These are phyloP conservation scores for Starmera dryadoides DNA, from an alignment of 805 yeast genomes.

Conservation along the genomic window DNA sequence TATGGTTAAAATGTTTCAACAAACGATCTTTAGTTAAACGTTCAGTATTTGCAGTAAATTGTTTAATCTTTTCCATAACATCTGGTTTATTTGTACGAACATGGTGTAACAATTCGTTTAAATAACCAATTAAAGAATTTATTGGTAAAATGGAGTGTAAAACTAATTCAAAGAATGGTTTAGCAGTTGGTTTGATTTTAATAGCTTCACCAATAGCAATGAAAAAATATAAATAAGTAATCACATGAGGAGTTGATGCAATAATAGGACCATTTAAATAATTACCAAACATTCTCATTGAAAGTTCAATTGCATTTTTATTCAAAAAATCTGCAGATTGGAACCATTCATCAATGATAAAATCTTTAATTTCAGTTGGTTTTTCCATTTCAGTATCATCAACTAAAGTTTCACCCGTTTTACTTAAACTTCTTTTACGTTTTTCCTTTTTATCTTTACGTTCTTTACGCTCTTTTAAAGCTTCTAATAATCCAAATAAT, in stretches of 20 bases:
- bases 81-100: conserved; percentile 15
- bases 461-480: conserved; percentile 62
- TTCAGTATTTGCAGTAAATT: conserved; percentile 18
- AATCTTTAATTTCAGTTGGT: conserved; percentile 1
- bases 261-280: conserved; percentile 62
- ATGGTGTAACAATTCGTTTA: conserved; percentile 47
- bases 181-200: conserved; percentile 35
- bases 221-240: conserved; percentile 73
- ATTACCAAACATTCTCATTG: conserved; percentile 60
- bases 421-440: conserved; percentile 6
- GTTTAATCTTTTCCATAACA: conserved; percentile 8
- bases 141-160: conserved; percentile 59
- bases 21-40: conserved; percentile 24
- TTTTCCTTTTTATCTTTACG: conserved; percentile 61
- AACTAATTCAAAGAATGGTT: conserved; percentile 40
- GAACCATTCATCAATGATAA: conserved; percentile 39
- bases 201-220: conserved; percentile 54
- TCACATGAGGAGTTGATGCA: conserved; percentile 63
- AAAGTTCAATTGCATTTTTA: conserved; percentile 57
- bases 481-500: conserved; percentile 64
- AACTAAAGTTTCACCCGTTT: conserved; percentile 3
- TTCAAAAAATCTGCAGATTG: conserved; percentile 47
- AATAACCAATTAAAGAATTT: conserved; percentile 54
- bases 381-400: conserved; percentile 7
- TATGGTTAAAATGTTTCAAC: conserved; percentile 43